A percentile compares a stretch with the other conserved stretches of the same genome.
Evolutionary conservation across 2,329 filamentous ascomycete species (phyloP).

Genomic region (Malbranchea zuffiana): DNA sequence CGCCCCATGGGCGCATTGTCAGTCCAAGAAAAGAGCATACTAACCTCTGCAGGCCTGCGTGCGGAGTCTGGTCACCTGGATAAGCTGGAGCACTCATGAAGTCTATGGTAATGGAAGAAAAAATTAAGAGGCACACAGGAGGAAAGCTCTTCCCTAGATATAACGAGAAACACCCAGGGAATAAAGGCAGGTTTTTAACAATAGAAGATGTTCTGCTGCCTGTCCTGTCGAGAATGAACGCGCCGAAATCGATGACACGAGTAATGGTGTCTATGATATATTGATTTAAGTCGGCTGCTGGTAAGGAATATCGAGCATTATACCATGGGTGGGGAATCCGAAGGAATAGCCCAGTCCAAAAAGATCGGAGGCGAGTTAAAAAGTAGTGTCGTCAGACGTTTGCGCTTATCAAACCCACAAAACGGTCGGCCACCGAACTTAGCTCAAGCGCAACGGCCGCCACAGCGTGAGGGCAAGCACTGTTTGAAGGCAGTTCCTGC

Average conservation of each 20-base stretch:
- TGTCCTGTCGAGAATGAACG: neutral
- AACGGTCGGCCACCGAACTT: neutral
- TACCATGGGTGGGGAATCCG: conserved; percentile 20
- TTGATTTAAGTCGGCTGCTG: too few relatives aligned
- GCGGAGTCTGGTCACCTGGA: conserved; percentile 32
- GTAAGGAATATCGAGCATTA: conserved; percentile 12
- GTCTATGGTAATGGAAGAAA: conserved; percentile 21
- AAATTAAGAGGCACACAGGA: conserved; percentile 17
- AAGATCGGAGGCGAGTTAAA: conserved; percentile 9
- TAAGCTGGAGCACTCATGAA: conserved; percentile 35
- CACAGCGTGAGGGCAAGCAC: conserved; percentile 1
- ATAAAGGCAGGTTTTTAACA: conserved; percentile 12
- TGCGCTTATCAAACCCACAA: conserved; percentile 7
- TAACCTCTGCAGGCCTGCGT: conserved; percentile 32
- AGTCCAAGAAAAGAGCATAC: conserved; percentile 19
- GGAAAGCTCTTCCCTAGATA: conserved; percentile 14
- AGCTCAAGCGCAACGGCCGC: conserved; percentile 9
- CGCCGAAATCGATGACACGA: neutral
- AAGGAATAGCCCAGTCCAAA: conserved; percentile 11
- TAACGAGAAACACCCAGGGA: conserved; percentile 10
- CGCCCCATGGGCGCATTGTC: conserved; percentile 13
- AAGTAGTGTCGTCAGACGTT: conserved; percentile 6
- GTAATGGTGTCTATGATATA: neutral
- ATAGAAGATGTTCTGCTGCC: neutral
- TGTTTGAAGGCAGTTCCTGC: conserved; percentile 3